Evolutionary conservation across 148 eudicot species (phyloP).

Genomic region (Beta vulgaris): DNA sequence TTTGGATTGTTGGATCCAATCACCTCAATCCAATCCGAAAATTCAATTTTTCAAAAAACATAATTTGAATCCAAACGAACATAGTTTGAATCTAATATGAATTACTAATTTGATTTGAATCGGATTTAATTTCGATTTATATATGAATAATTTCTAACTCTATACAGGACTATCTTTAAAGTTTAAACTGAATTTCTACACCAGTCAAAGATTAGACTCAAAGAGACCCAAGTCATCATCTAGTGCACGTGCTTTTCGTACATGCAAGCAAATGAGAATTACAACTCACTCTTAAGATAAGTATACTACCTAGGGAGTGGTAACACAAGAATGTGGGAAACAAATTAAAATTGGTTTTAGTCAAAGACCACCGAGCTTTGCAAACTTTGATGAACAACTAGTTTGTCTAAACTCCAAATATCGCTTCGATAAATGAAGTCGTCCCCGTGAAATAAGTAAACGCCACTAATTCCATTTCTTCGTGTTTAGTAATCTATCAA

Average conservation of each 20-base stretch:
- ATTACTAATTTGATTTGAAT: too few relatives aligned
- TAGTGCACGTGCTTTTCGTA: conserved; percentile 5
- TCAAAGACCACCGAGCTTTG: not conserved
- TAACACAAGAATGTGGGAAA: conserved; percentile 11
- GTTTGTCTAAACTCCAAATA: not conserved
- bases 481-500: conserved; percentile 3
- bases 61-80: too few relatives aligned
- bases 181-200: not conserved
- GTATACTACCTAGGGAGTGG: not conserved
- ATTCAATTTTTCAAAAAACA: too few relatives aligned
- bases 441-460: conserved; percentile 24
- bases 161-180: too few relatives aligned
- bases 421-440: conserved; percentile 20
- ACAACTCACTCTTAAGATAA: not conserved
- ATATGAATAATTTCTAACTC: too few relatives aligned
- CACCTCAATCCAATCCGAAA: too few relatives aligned
- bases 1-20: too few relatives aligned
- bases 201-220: not conserved
- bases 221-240: not conserved
- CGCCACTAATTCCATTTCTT: conserved; percentile 19
- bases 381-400: conserved; percentile 13
- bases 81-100: too few relatives aligned
- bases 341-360: not conserved
- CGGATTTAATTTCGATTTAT: too few relatives aligned
- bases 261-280: not conserved